phyloP scores from a whole-genome alignment of 305 asterid genomes.

The Vinca major region DNA sequence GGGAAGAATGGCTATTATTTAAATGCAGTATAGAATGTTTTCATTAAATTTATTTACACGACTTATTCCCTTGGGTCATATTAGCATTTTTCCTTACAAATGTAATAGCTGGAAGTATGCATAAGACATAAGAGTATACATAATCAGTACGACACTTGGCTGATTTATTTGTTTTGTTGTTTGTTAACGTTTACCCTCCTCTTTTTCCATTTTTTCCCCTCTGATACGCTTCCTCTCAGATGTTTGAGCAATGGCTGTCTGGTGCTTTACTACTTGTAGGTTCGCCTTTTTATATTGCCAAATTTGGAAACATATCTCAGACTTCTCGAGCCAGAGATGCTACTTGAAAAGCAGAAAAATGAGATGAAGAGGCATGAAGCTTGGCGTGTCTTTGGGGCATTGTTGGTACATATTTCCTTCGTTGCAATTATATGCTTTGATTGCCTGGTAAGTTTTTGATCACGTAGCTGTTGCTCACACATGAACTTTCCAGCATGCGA shows the following conservation, averaged over 20 bases:
- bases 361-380: conserved; percentile 19
- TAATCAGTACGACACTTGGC: neutral
- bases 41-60: neutral
- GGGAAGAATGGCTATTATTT: neutral
- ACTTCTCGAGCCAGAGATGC: conserved; percentile 20
- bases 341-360: conserved; percentile 18
- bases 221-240: neutral
- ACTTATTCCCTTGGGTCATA: neutral
- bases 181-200: too few relatives aligned
- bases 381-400: conserved; percentile 19
- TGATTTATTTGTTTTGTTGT: neutral
- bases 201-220: neutral
- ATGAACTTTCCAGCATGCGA: conserved; percentile 11
- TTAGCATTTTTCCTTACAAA: neutral
- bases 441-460: neutral
- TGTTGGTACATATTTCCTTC: conserved; percentile 9
- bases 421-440: neutral
- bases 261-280: conserved; percentile 9
- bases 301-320: conserved; percentile 19
- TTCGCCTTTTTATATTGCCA: conserved; percentile 11
- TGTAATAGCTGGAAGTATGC: neutral
- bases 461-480: neutral
- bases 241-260: neutral
- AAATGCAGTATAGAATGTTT: neutral
- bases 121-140: neutral